These are phyloP conservation scores for Pichia cephalocereana DNA, from an alignment of 805 yeast species.

Conservation along the genomic window DNA sequence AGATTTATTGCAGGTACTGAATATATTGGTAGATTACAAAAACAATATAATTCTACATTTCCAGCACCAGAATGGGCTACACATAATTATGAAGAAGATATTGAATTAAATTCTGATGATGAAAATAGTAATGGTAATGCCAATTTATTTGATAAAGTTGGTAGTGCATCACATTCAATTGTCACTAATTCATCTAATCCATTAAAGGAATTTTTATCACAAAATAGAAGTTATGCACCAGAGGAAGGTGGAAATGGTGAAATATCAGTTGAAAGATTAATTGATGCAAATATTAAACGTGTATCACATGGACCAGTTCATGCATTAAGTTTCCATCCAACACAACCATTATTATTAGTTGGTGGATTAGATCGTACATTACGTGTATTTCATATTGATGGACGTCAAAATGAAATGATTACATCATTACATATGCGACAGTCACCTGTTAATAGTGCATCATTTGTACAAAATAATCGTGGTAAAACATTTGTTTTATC, in stretches of 20 bases:
- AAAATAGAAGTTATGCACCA: constrained; percentile 24
- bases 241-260: constrained; percentile 32
- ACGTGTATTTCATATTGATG: constrained; percentile 84
- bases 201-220: constrained; percentile 23
- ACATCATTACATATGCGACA: constrained; percentile 73
- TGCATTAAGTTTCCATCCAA: constrained; percentile 74
- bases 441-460: constrained; percentile 72
- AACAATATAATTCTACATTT: constrained; percentile 62
- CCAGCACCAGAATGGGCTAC: constrained; percentile 82
- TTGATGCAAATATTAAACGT: constrained; percentile 73
- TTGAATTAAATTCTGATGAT: constrained; percentile 11
- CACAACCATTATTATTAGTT: constrained; percentile 73
- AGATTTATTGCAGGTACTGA: constrained; percentile 26
- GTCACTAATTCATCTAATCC: constrained; percentile 24
- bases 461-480: constrained; percentile 41
- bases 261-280: constrained; percentile 65
- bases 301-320: constrained; percentile 77
- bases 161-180: constrained; percentile 11
- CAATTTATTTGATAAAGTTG: constrained; percentile 9
- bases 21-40: constrained; percentile 30
- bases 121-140: constrained; percentile 3
- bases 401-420: constrained; percentile 70
- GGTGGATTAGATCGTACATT: constrained; percentile 90
- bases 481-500: constrained; percentile 53
- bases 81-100: constrained; percentile 44